Base-by-base conservation (phyloP, 352 stramenopile genomes). In the Phytophthora fragariaefolia region DNA sequence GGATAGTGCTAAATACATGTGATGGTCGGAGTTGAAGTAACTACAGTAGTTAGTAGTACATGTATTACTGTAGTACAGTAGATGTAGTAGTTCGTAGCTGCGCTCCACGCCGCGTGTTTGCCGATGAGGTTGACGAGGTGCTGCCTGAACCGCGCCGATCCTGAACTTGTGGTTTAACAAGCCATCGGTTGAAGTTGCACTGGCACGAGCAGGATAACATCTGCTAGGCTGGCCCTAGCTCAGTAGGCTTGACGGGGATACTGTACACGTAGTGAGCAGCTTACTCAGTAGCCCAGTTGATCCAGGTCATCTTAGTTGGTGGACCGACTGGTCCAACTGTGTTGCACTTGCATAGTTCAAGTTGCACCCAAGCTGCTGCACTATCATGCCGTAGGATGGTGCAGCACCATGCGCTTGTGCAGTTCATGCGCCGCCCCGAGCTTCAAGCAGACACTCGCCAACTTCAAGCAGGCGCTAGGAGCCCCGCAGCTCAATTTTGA, bases 121-220 rank as follows among this genome's bases (percentile, higher is more conserved):
- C n/a, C n/a, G n/a, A n/a, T n/a, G n/a, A n/a, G n/a, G n/a, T n/a
- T n/a, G n/a, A n/a, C n/a, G n/a, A n/a, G n/a, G n/a, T n/a, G n/a
- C n/a, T n/a, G n/a, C n/a, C n/a, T n/a, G n/a, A n/a, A n/a, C n/a
- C n/a, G n/a, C 40, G 6, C 1, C 9, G 1, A 38, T 42, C 34
- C 34, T 42, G 53, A 51, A 52, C 13, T 15, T 43, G 54, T 62
- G 34, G 34, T 42, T 42, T 20, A 62, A 54, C 54, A 46, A 22
- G 27, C 17, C n/a, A 13, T 7, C 17, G 47, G 24, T 54, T 54
- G 47, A 54, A 54, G 47, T 55, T 30, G 48, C 28, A 18, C n/a
- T 12, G 26, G 24, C 17, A 13, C n/a, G n/a, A n/a, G n/a, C 32
- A 38, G 30, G 32, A 42, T 15, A 4, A 15, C 2, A 18, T 6